Evolutionary conservation across 495 filamentous ascomycete species (phyloP), one percentile per base, ranked within the genome.

Genomic region (Penicillium lagena): DNA sequence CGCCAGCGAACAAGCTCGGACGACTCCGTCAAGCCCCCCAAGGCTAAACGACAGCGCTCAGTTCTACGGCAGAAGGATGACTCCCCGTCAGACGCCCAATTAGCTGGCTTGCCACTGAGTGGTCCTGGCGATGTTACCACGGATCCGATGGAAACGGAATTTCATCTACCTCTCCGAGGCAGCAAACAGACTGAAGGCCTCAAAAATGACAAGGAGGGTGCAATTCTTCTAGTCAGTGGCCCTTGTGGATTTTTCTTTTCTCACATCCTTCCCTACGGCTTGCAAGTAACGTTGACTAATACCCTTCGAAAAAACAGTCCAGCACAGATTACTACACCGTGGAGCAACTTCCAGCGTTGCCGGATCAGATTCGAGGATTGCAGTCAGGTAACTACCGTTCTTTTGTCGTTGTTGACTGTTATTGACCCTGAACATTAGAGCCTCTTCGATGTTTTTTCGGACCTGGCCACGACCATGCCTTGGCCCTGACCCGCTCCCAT

Each of bases 241-340:
- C 32, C 7, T 1, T 34, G 32, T 87, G 66, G 44, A 80, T 75
- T 29, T 12, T 34, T 39, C 34, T 38, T 27, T 41, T 5, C 37
- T 47, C 40, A 9, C 37, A 22, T 36, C 8, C 29, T 40, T 10
- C 33, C 51, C 29, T 15, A 27, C 29, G 17, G 13, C 27, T 30
- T 42, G 30, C 29, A 33, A 13, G 30, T 27, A 43, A 38, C 56
- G 66, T 36, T 60, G 42, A 29, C 44, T 54, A 57, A 50, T 35
- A 29, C 11, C n/a, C 29, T 35, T 17, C 7, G 5, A 39, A 22
- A 34, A 36, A 35, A 43, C 42, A 95, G 89, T 90, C 89, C 12
- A 84, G 82, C 59, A 97, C 88, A 54, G 82, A 86, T 57, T 87
- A 85, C 43, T 96, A 93, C 56, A 81, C 78, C 29, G 89, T 97